Conservation (phyloP, 768 basidiomycete genomes). For the Cyclocybe aegerita region DNA sequence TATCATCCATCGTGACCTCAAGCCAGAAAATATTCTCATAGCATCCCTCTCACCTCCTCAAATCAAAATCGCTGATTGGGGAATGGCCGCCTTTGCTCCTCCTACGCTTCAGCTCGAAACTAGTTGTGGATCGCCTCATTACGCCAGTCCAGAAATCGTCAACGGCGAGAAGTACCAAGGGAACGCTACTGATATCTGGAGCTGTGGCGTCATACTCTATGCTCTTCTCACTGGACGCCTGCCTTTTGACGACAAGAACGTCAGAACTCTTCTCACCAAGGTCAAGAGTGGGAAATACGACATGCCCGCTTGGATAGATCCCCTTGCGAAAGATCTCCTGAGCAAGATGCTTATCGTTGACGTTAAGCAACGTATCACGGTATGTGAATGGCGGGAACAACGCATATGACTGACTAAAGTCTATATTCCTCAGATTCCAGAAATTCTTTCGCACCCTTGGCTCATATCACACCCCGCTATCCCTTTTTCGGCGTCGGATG, state of each 20-base stretch:
- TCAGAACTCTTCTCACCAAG: conserved; percentile 72
- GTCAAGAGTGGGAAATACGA: conserved; percentile 87
- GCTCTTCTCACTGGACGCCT: conserved; percentile 88
- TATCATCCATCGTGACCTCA: conserved; percentile 96
- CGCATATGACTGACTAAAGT: not conserved
- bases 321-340: conserved; percentile 83
- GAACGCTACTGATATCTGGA: conserved; percentile 93
- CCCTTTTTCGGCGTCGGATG: conserved; percentile 32
- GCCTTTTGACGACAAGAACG: conserved; percentile 92
- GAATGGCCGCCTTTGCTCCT: conserved; percentile 95
- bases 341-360: conserved; percentile 88
- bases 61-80: conserved; percentile 98
- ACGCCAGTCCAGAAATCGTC: conserved; percentile 96
- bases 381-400: conserved; percentile 32
- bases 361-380: conserved; percentile 75
- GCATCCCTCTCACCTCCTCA: conserved; percentile 77
- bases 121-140: conserved; percentile 95
- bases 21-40: conserved; percentile 96
- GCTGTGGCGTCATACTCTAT: conserved; percentile 91
- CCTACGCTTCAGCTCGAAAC: conserved; percentile 86
- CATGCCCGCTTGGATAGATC: conserved; percentile 78
- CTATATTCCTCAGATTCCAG: conserved; percentile 61
- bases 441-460: conserved; percentile 88
- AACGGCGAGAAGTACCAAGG: conserved; percentile 88
- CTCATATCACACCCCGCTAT: conserved; percentile 51